Evolutionary conservation across 805 yeast genomes (phyloP), one percentile per base, ranked within the genome.

Genomic region (Barnettozyma sp.): DNA sequence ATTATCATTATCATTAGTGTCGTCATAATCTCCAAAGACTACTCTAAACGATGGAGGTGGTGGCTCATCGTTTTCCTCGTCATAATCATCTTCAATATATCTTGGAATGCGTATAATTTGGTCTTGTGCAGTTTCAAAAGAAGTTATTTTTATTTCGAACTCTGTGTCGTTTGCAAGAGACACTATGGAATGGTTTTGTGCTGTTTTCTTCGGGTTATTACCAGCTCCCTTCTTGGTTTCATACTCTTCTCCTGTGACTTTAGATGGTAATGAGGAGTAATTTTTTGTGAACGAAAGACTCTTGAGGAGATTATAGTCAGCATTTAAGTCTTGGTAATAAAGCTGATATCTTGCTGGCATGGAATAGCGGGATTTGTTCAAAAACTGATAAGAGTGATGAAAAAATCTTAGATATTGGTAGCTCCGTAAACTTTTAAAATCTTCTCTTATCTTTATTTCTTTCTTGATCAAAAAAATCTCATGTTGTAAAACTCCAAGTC

Each of bases 41-140:
- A 52, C 31, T 2, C 44, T 39, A 36, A 50, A 46, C 1, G 55
- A 38, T 1, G 56, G 56, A 3, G 56, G 56, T 4, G 42, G 37
- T 11, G 43, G 41, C 29, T 50, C 54, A 22, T 44, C 39, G 7
- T 44, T 48, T 9, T 38, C 35, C 5, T 44, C 44, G n/a, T n/a
- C n/a, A n/a, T n/a, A n/a, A 2, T 38, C 40, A 8, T 43, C 46
- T 5, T 51, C 49, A 11, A 35, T 30, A 28, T 43, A 42, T 20
- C 36, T 37, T 1, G 56, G 56, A 5, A 48, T 40, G 25, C 41
- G 46, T 1, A 52, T 49, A 30, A 52, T 49, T 31, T 45, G 45
- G 26, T 50, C 52, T 11, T 12, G 27, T 7, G 54, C 52, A 0
- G 56, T 52, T 11, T 49, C 50, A 9, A 24, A 29, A 3, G 42